These are phyloP conservation scores for Pseudomassariella vexata DNA, from an alignment of 2,329 filamentous ascomycete genomes.

Conservation along the genomic window DNA sequence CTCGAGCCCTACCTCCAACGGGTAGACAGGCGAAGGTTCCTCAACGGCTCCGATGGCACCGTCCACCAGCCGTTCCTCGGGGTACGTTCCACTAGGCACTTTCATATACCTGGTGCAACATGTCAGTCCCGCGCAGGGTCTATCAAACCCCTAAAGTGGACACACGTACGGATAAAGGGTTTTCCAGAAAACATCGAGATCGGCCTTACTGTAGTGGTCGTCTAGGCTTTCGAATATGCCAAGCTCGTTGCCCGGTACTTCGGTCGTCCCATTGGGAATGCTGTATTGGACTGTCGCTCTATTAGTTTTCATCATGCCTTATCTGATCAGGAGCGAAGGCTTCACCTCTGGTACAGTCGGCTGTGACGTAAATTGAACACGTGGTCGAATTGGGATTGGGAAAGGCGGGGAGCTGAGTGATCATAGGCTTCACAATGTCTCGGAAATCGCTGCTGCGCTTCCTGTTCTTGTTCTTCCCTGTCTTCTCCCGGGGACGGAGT, in stretches of 20 bases:
- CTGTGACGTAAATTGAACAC: conserved; percentile 16
- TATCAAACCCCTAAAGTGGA: conserved; percentile 7
- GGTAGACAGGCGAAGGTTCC: conserved; percentile 14
- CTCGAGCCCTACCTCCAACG: conserved; percentile 15
- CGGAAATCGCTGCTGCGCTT: conserved; percentile 4
- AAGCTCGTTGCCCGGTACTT: conserved; percentile 15
- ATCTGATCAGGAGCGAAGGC: background rate
- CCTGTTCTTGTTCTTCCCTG: background rate
- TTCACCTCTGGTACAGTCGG: conserved; percentile 17
- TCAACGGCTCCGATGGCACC: conserved; percentile 23
- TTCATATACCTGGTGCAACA: no score
- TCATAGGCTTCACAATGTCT: conserved; percentile 11
- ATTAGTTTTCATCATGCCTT: conserved; percentile 2
- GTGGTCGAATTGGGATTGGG: conserved; percentile 16
- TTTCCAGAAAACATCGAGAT: conserved; percentile 27
- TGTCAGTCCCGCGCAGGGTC: background rate
- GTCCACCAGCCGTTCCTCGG: conserved; percentile 26
- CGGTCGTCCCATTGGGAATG: conserved; percentile 14
- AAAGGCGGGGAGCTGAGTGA: conserved; percentile 11
- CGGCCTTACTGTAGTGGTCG: conserved; percentile 27
- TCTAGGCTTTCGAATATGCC: conserved; percentile 29
- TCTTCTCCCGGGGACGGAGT: conserved; percentile 8
- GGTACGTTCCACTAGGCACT: conserved; percentile 26
- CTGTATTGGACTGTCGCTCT: conserved; percentile 13
- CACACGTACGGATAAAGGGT: conserved; percentile 20